These are phyloP conservation scores for Sextonia rubra DNA, from an alignment of 164 flowering plant genomes.

Conservation along the genomic window DNA sequence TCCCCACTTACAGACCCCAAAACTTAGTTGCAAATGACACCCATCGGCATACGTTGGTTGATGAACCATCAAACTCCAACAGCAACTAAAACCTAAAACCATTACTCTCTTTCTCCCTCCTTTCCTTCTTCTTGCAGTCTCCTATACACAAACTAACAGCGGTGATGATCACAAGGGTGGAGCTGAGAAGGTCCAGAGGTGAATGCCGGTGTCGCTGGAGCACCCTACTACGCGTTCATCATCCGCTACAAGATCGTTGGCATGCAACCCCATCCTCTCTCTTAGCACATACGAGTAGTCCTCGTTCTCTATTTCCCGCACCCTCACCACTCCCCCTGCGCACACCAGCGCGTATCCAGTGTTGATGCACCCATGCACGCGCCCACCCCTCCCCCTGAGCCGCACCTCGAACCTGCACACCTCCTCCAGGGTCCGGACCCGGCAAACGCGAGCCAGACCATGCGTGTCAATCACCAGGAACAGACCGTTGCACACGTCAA, in stretches of 20 bases:
- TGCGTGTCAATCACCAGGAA: slow-evolving; percentile 37
- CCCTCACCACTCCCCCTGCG: slow-evolving; percentile 44
- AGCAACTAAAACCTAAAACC: not conserved
- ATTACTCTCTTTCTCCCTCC: not conserved
- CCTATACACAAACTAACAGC: not conserved
- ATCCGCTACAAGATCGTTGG: slow-evolving; percentile 40
- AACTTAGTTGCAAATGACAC: not conserved
- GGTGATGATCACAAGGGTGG: too few species aligned
- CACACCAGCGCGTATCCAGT: slow-evolving; percentile 50
- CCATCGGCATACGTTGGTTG: not conserved
- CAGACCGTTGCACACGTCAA: slow-evolving; percentile 40
- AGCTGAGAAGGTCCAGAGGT: slow-evolving; percentile 48
- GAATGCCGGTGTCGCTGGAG: slow-evolving; percentile 35
- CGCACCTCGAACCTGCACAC: slow-evolving; percentile 45
- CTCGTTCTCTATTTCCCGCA: slow-evolving; percentile 53
- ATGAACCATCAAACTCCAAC: not conserved
- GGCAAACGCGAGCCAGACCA: slow-evolving; percentile 52
- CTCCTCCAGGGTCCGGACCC: slow-evolving; percentile 39
- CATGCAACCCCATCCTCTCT: slow-evolving; percentile 43
- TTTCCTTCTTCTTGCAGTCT: not conserved
- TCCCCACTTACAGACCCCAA: not conserved
- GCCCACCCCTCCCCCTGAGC: slow-evolving; percentile 19
- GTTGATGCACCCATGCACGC: slow-evolving; percentile 61
- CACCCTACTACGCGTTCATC: slow-evolving; percentile 63
- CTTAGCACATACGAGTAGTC: slow-evolving; percentile 28